These are phyloP conservation scores for Candida maltosa DNA, from an alignment of 805 yeast genomes.

Conservation along the genomic window DNA sequence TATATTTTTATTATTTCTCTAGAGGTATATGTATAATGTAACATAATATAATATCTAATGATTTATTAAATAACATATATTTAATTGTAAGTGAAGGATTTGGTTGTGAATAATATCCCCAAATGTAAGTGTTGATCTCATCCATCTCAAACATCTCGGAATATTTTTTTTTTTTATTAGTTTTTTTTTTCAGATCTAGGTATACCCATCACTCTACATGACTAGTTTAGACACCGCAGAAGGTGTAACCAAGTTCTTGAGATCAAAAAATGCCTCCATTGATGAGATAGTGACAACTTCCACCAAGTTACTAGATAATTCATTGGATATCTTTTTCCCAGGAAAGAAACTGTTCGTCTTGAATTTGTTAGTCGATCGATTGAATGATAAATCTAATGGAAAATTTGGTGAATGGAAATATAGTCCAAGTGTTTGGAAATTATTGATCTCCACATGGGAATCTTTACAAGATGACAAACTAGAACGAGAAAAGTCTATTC, in stretches of 20 bases:
- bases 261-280: constrained; percentile 49
- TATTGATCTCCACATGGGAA: constrained; percentile 42
- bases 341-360: constrained; percentile 51
- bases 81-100: too few relatives aligned
- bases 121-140: too few relatives aligned
- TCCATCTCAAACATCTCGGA: too few relatives aligned
- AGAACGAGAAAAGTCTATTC: constrained; percentile 18
- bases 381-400: constrained; percentile 47
- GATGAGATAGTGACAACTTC: constrained; percentile 38
- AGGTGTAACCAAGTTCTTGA: constrained; percentile 51
- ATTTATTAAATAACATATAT: too few relatives aligned
- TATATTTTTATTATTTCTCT: not conserved
- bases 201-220: too few relatives aligned
- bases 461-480: constrained; percentile 18
- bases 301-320: constrained; percentile 27
- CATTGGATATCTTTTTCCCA: constrained; percentile 47
- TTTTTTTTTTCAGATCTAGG: too few relatives aligned
- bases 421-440: constrained; percentile 46
- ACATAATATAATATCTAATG: too few relatives aligned
- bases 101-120: too few relatives aligned
- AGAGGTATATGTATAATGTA: not conserved
- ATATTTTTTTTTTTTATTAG: too few relatives aligned
- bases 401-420: constrained; percentile 39
- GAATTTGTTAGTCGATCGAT: constrained; percentile 58
- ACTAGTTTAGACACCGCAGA: constrained; percentile 27